Conservation (phyloP, 192 early-diverging fungal genomes). For the Coemansia sp. region DNA sequence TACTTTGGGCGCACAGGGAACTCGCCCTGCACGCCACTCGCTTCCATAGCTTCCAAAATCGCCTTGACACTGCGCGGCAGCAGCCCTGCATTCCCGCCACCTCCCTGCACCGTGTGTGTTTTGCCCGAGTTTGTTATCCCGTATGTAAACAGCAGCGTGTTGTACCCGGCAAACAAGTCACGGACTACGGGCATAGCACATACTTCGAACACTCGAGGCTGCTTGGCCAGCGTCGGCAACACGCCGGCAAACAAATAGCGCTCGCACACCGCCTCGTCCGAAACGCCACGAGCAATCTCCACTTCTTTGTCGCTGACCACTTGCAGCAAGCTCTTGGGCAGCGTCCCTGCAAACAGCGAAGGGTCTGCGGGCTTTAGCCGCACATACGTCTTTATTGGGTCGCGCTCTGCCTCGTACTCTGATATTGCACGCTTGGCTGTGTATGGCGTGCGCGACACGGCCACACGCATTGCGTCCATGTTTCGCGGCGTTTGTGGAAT, state of each 20-base stretch:
- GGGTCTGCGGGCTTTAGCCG: constrained; percentile 38
- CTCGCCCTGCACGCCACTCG: constrained; percentile 35
- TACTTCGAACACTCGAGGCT: constrained; percentile 61
- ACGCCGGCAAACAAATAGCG: constrained; percentile 63
- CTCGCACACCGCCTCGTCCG: constrained; percentile 19
- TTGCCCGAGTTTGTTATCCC: constrained; percentile 74
- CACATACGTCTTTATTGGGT: constrained; percentile 53
- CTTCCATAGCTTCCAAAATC: constrained; percentile 58
- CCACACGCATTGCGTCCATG: constrained; percentile 21
- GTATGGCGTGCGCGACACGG: constrained; percentile 50
- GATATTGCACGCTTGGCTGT: constrained; percentile 38
- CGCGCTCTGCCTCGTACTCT: constrained; percentile 42
- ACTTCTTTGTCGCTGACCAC: constrained; percentile 48
- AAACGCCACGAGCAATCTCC: constrained; percentile 23
- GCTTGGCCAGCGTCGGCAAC: constrained; percentile 49
- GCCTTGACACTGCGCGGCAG: constrained; percentile 62
- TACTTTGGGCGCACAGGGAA: constrained; percentile 33
- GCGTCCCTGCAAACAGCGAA: constrained; percentile 3
- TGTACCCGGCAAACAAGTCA: constrained; percentile 59
- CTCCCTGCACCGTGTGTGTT: constrained; percentile 67
- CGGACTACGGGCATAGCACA: constrained; percentile 59
- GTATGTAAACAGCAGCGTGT: constrained; percentile 69
- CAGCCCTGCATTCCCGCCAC: constrained; percentile 51
- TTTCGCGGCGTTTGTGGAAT: constrained; percentile 12
- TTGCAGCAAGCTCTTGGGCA: constrained; percentile 27